Evolutionary conservation across 306 rosid genomes (phyloP).

Genomic region (Begonia masoniana): DNA sequence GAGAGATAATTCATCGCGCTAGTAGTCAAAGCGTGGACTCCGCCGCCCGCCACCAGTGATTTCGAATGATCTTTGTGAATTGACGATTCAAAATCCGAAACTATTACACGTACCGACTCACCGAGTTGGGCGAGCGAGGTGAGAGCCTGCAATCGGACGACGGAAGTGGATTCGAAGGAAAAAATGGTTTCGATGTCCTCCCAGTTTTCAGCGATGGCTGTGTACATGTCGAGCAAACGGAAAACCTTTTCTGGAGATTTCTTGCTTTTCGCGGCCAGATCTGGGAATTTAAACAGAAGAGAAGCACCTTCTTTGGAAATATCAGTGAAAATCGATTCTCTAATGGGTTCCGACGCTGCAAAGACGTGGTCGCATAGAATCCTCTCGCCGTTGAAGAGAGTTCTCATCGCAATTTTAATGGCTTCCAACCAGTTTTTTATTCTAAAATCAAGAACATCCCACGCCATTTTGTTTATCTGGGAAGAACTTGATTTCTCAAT

Average conservation of each 20-base stretch:
- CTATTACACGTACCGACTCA: constrained; percentile 18
- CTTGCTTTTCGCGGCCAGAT: constrained; percentile 23
- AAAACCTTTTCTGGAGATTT: constrained; percentile 39
- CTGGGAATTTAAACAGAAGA: constrained; percentile 40
- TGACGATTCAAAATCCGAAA: constrained; percentile 31
- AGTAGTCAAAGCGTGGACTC: constrained; percentile 35
- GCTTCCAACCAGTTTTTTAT: constrained; percentile 47
- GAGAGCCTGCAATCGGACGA: constrained; percentile 20
- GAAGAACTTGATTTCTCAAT: constrained; percentile 30
- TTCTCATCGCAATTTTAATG: constrained; percentile 19
- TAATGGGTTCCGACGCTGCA: constrained; percentile 21
- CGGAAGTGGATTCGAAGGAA: constrained; percentile 26
- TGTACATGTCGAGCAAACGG: constrained; percentile 43
- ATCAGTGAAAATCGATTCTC: constrained; percentile 45
- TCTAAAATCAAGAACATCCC: constrained; percentile 30
- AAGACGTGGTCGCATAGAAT: constrained; percentile 60
- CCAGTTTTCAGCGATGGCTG: constrained; percentile 14
- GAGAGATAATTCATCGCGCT: constrained; percentile 34
- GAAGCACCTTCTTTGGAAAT: constrained; percentile 38
- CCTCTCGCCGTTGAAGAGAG: constrained; percentile 51
- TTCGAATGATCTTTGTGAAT: constrained; percentile 41
- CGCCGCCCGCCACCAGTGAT: constrained; percentile 15
- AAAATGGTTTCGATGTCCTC: constrained; percentile 53
- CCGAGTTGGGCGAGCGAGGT: constrained; percentile 17
- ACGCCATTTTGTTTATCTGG: constrained; percentile 31